Percentiles rank a stretch among this genome's conserved stretches.
Evolutionary conservation across 1,284 basidiomycete species (phyloP).

Genomic region (Coniophora puteana): DNA sequence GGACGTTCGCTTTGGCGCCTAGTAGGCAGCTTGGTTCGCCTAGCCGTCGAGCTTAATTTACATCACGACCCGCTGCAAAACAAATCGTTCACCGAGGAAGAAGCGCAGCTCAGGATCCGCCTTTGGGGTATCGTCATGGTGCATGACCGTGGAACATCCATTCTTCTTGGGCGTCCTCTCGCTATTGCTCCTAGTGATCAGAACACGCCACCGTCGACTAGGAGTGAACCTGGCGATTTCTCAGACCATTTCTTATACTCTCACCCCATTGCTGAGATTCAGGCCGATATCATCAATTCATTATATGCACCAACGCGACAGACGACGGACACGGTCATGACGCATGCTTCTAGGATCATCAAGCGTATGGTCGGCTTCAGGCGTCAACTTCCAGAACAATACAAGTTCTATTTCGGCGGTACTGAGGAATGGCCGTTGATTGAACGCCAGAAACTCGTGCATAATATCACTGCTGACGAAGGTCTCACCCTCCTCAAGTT

Average conservation of each 20-base stretch:
- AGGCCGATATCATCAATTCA: conserved; percentile 81
- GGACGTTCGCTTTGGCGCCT: conserved; percentile 81
- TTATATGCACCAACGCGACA: conserved; percentile 71
- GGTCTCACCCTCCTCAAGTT: conserved; percentile 77
- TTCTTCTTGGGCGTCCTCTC: conserved; percentile 78
- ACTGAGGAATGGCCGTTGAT: conserved; percentile 69
- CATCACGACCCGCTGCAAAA: conserved; percentile 78
- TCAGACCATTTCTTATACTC: conserved; percentile 74
- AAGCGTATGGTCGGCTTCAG: conserved; percentile 69
- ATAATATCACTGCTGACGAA: conserved; percentile 71
- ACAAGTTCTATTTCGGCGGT: conserved; percentile 68
- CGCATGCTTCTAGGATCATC: conserved; percentile 71
- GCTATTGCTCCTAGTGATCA: conserved; percentile 74
- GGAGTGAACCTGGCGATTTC: conserved; percentile 36
- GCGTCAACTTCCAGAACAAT: conserved; percentile 60
- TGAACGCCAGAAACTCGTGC: conserved; percentile 58
- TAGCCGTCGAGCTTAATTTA: conserved; percentile 75
- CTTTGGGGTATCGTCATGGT: conserved; percentile 79
- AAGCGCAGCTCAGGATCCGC: conserved; percentile 70
- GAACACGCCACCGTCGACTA: conserved; percentile 67
- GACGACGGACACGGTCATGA: conserved; percentile 63
- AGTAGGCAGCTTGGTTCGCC: conserved; percentile 74
- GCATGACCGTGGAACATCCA: conserved; percentile 80
- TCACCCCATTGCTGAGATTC: conserved; percentile 70
- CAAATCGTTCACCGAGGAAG: conserved; percentile 65